phyloP scores from a whole-genome alignment of 2,329 filamentous ascomycete genomes.

The Colletotrichum sp. region DNA sequence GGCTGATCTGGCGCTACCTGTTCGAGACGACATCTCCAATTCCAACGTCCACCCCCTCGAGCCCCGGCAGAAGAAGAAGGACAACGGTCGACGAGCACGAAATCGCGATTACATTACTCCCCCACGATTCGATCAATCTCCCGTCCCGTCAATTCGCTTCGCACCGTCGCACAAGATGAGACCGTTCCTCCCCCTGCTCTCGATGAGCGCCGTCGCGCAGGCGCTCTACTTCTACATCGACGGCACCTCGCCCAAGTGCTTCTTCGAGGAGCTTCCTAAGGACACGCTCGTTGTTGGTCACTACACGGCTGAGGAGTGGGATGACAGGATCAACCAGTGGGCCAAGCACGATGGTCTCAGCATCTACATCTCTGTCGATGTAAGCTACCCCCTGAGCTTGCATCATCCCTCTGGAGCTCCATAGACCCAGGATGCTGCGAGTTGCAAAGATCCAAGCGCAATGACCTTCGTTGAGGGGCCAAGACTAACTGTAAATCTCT shows the following conservation, averaged over 20 bases:
- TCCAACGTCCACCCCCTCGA: background rate
- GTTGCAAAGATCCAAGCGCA: background rate
- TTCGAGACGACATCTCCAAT: slow-evolving; percentile 9
- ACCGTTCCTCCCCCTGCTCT: slow-evolving; percentile 66
- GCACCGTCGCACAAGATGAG: slow-evolving; percentile 50
- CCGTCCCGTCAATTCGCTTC: background rate
- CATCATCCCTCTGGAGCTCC: background rate
- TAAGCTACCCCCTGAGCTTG: slow-evolving; percentile 39
- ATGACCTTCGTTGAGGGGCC: background rate
- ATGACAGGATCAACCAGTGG: slow-evolving; percentile 72
- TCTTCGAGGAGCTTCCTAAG: slow-evolving; percentile 97
- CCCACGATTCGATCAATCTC: background rate
- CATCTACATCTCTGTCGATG: slow-evolving; percentile 91
- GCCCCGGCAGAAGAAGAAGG: background rate
- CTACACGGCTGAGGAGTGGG: slow-evolving; percentile 85
- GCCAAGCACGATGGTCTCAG: slow-evolving; percentile 74
- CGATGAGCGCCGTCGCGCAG: slow-evolving; percentile 69
- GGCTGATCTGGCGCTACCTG: slow-evolving; percentile 17
- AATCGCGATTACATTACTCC: background rate
- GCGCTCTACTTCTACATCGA: slow-evolving; percentile 97
- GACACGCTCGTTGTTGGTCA: slow-evolving; percentile 95
- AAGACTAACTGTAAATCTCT: slow-evolving; percentile 10
- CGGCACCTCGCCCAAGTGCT: slow-evolving; percentile 85
- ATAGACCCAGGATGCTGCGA: background rate
- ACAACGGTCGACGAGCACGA: background rate